Percentiles rank a stretch among this genome's conserved stretches.
phyloP scores from a whole-genome alignment of 2,329 filamentous ascomycete species.

The Amesomyces nigricolor region DNA sequence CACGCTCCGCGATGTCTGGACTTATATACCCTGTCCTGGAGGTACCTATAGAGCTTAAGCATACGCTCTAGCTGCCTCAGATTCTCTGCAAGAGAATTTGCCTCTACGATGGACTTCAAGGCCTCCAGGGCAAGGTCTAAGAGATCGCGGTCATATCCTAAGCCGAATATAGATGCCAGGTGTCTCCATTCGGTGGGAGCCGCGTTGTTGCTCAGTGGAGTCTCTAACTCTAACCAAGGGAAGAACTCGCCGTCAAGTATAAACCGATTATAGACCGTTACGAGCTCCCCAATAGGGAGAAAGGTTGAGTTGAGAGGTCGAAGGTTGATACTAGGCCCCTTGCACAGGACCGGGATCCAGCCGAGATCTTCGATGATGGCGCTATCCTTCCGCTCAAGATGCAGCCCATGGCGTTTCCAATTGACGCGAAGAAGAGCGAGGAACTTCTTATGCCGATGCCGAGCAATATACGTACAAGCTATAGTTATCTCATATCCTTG shows the following conservation, averaged over 20 bases:
- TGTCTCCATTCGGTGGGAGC: conserved; percentile 3
- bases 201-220: conserved; percentile 3
- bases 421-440: conserved; percentile 2
- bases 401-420: conserved; percentile 4
- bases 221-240: conserved; percentile 4
- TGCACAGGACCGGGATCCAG: conserved; percentile 2
- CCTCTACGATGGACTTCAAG: conserved; percentile 8
- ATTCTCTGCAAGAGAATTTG: conserved; percentile 2
- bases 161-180: conserved; percentile 4
- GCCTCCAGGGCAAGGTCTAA: conserved; percentile 3
- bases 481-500: conserved; percentile 4
- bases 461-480: conserved; percentile 5
- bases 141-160: conserved; percentile 7
- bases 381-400: conserved; percentile 3
- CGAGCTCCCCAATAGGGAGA: conserved; percentile 1
- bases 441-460: conserved; percentile 6
- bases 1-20: conserved; percentile 3
- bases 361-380: conserved; percentile 5
- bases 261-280: conserved; percentile 1
- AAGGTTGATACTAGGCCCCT: conserved; percentile 6
- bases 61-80: background rate
- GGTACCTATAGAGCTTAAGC: conserved; percentile 4
- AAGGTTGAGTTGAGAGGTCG: conserved; percentile 7
- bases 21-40: conserved; percentile 1
- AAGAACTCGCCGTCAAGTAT: conserved; percentile 8